Base-by-base conservation (phyloP, 2,329 filamentous ascomycete genomes). In the Botrytis aclada region DNA sequence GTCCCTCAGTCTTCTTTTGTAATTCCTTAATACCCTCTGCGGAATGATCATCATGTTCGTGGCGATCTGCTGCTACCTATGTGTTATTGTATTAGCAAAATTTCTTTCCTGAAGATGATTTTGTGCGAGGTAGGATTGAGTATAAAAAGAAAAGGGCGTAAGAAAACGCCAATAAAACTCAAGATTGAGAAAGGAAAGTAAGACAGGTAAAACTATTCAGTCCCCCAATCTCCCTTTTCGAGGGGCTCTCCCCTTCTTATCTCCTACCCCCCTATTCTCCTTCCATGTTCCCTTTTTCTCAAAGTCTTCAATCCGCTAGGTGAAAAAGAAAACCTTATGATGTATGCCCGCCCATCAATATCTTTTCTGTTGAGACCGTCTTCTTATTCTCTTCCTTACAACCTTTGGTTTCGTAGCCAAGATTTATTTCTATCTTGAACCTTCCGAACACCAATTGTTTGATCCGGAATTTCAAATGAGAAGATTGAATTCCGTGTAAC, bases 1-100 rank as follows among this genome's bases (percentile, higher is more conserved):
- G 74, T 18, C 76, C 69, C 4, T 43, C 62, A 0, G 89, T 91
- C 80, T 86, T 84, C 80, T 91, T 73, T 81, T 82, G 74, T 88
- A 88, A 80, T 92, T 92, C 58, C 89, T 92, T 84, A 83, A 82
- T 83, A 81, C 74, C 79, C 41, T 62, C 65, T 14, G 47, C 47
- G 18, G 70, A 72, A 25, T 72, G 70, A 47, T 71, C 73, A 25
- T 67, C 67, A 29, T 75, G 61, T 12, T 62, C 62, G 47, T 76
- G 64, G 32, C 77, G 76, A 60, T 79, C 80, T 34, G 78, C 78
- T 51, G 71, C 70, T 58, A 78, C 73, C 76, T 80, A 70, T 75
- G 32, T 18, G 7, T 18, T 37, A 22, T 22, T 25, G 56, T 37
- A 25, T 41, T 43, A 29, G 25, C 25, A 41, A 43, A 45, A 29